Base-by-base conservation (phyloP, 805 yeast genomes). In the Suhomyces pyralidae region DNA sequence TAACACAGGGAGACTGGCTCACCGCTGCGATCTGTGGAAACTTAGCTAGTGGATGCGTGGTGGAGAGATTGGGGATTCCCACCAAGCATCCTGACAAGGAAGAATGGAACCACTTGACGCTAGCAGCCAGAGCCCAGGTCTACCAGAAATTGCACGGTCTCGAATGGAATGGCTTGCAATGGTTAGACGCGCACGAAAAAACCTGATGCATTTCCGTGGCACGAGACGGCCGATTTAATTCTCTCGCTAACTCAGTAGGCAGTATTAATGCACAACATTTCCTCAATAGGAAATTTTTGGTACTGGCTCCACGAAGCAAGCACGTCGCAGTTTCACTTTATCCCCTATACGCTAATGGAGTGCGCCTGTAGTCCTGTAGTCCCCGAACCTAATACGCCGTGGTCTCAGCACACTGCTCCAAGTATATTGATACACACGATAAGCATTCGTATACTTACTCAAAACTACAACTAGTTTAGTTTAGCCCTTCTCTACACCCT, bases 21-120 rank as follows among this genome's bases (percentile, higher is more conserved):
- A 67, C 78, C 8, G 88, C 86, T 0, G 82, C 85, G 5, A 70
- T 85, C 0, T 81, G 81, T 62, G 97, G 91, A 0, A 87, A 82
- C 53, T 70, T 92, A 3, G 90, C 87, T 0, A 89, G 97, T 53
- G 93, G 96, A 0, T 73, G 84, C 46, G 82, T 87, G n/a, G 82
- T 92, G 36, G 97, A 92, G 64, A 86, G 81, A 58, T 70, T 88
- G 43, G 97, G 97, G 0, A 74, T 86, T 62, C 96, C 97, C 0
- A 46, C 72, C 25, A 60, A 66, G 2, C 58, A 56, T 0, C 57
- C 50, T 3, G 50, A 59, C 17, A 58, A 55, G 1, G 56, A 49
- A 1, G 66, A 61, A 0, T 90, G 96, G 93, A 90, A 90, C 61
- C 88, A 85, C 0, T 26, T 57, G 7, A 55, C 69, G 3, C 65